Percentiles rank a stretch among this genome's conserved stretches.
Evolutionary conservation across 257 asterid species (phyloP).

Genomic region (Oldenlandia corymbosa): DNA sequence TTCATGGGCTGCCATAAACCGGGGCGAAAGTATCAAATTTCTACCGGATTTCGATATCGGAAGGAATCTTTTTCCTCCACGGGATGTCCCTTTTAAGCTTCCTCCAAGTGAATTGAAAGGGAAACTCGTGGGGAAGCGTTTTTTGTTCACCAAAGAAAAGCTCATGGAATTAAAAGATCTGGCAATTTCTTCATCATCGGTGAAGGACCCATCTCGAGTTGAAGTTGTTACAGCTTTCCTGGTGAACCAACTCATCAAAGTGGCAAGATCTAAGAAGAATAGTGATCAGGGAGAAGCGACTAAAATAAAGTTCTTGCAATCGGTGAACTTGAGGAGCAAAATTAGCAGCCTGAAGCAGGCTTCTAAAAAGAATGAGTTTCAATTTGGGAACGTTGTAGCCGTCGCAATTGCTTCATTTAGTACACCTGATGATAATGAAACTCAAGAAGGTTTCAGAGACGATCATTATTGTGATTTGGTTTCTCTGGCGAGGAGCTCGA

Average conservation of each 20-base stretch:
- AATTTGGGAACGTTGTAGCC: constrained; percentile 18
- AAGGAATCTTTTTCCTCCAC: not conserved
- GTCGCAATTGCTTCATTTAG: not conserved
- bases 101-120: not conserved
- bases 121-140: constrained; percentile 13
- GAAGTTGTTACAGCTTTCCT: constrained; percentile 36
- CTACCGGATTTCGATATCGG: not conserved
- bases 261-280: not conserved
- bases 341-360: constrained; percentile 8
- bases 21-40: not conserved
- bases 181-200: not conserved
- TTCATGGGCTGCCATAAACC: not conserved
- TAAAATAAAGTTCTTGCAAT: constrained; percentile 4
- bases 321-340: constrained; percentile 20
- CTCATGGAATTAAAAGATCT: constrained; percentile 14
- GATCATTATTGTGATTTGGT: constrained; percentile 14
- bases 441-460: not conserved
- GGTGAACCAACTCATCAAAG: constrained; percentile 19
- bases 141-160: constrained; percentile 26
- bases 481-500: constrained; percentile 12
- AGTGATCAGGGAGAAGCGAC: not conserved
- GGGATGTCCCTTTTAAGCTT: not conserved
- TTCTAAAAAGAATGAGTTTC: not conserved
- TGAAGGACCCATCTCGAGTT: constrained; percentile 32
- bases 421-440: not conserved